These are phyloP conservation scores for Aspergillus intermedius DNA, from an alignment of 2,329 filamentous ascomycete genomes.

Conservation along the genomic window DNA sequence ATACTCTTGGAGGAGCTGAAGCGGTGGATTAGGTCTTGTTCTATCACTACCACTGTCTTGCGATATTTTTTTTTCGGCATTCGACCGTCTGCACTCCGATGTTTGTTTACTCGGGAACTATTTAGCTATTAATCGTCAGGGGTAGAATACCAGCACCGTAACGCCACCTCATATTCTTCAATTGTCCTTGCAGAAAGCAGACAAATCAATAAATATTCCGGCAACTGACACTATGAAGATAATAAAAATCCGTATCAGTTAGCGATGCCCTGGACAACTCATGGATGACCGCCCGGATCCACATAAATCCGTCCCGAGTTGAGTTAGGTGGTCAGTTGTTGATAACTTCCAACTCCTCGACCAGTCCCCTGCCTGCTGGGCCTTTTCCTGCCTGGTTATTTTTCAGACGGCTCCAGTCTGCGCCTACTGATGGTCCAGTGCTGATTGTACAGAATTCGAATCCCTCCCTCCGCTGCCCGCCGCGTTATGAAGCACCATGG, in stretches of 20 bases:
- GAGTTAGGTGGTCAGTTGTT: constrained; percentile 31
- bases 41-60: too few species aligned
- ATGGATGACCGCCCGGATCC: constrained; percentile 12
- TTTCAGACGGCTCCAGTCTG: background rate
- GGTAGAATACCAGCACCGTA: too few species aligned
- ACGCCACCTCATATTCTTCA: too few species aligned
- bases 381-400: constrained; percentile 6
- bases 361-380: constrained; percentile 5
- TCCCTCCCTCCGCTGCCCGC: constrained; percentile 2
- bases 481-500: constrained; percentile 34
- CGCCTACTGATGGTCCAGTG: background rate
- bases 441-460: constrained; percentile 1
- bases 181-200: too few species aligned
- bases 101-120: too few species aligned
- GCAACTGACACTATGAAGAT: too few species aligned
- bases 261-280: background rate
- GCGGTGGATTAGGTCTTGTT: too few species aligned
- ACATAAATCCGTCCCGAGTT: constrained; percentile 22
- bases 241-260: too few species aligned
- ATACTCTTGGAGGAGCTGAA: too few species aligned
- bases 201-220: background rate
- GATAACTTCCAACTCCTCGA: constrained; percentile 17
- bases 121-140: too few species aligned
- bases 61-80: too few species aligned
- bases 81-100: too few species aligned